Base-by-base conservation (phyloP, 2,329 filamentous ascomycete species). In the Dothiorella sarmentorum region DNA sequence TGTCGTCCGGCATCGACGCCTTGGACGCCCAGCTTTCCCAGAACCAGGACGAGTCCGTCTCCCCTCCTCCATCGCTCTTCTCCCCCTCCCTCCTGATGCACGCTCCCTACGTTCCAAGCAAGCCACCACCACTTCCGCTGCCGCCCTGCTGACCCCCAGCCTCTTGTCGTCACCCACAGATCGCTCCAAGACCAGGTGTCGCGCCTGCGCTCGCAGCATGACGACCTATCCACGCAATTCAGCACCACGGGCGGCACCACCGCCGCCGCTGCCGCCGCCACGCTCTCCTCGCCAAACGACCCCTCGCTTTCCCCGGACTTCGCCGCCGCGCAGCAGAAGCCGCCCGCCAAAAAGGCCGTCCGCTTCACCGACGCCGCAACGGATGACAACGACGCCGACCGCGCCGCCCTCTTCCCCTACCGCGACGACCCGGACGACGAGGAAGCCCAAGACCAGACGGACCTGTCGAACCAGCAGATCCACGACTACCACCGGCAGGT, bases 401-500 rank as follows among this genome's bases (percentile, higher is more conserved):
- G 86, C 64, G 77, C 80, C 13, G 78, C 82, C 13, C 78, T 89
- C 53, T 86, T 88, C 68, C 77, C 84, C 72, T 93, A 93, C 75
- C 83, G 84, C 61, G 89, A 93, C 69, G 83, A 91, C 65, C 87
- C 87, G 0, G 72, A 75, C 55, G 66, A 66, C 4, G 68, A 69
- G 13, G 69, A 76, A 0, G 18, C 31, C 18, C 73, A 76, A 3
- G 76, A 88, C 63, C 81, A 85, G 13, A 75, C 74, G 5, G 71
- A 75, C 9, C 79, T 96, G 69, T 81, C 82, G 70, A 97, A 97
- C 73, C 80, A 87, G 71, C 91, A 97, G 75, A 87, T 97, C 63
- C 89, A 97, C 75, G 80, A 82, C 20, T 92, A 95, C 73, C 94
- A 99, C 75, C 78, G 82, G 58, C 85, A 85, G 62, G 85, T 96